Percentiles rank a stretch among this genome's conserved stretches.
These are phyloP conservation scores for Fusarium subtropicale DNA, from an alignment of 2,329 filamentous ascomycete genomes.

Conservation along the genomic window DNA sequence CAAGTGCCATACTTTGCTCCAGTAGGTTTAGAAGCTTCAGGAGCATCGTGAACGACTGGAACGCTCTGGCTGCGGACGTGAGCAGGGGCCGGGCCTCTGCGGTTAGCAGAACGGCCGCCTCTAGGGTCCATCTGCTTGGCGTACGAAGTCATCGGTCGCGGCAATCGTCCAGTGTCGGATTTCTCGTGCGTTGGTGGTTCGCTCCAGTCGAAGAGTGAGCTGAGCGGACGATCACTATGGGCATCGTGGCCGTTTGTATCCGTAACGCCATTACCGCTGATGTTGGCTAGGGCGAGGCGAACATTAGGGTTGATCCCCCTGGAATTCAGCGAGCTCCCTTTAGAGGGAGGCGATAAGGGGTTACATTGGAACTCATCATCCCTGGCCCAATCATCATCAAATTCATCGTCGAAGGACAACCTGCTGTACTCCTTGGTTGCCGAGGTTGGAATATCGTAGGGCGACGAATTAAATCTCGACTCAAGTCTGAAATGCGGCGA, in stretches of 20 bases:
- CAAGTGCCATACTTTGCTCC: conserved; percentile 82
- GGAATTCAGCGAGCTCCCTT: conserved; percentile 63
- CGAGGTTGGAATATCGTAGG: conserved; percentile 51
- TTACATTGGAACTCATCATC: conserved; percentile 66
- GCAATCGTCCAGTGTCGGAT: conserved; percentile 66
- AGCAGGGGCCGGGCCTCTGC: conserved; percentile 74
- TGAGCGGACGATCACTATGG: conserved; percentile 63
- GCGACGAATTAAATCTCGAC: conserved; percentile 48
- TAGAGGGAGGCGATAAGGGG: conserved; percentile 68
- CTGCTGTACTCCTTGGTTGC: conserved; percentile 58
- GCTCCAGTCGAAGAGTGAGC: conserved; percentile 83
- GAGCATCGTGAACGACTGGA: conserved; percentile 74
- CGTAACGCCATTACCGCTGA: conserved; percentile 60
- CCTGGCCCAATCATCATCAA: conserved; percentile 72
- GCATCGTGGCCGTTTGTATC: conserved; percentile 46
- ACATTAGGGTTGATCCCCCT: conserved; percentile 65
- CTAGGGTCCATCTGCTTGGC: conserved; percentile 77
- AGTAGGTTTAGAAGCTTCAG: conserved; percentile 65
- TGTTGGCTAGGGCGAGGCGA: conserved; percentile 64
- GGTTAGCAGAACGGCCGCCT: conserved; percentile 74
- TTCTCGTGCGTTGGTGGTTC: conserved; percentile 74
- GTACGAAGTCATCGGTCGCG: conserved; percentile 79
- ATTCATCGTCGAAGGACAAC: conserved; percentile 70
- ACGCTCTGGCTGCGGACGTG: conserved; percentile 87
- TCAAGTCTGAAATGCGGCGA: conserved; percentile 49